Evolutionary conservation across 2,329 filamentous ascomycete species (phyloP), one percentile per base, ranked within the genome.

Genomic region (Scedosporium apiospermum): DNA sequence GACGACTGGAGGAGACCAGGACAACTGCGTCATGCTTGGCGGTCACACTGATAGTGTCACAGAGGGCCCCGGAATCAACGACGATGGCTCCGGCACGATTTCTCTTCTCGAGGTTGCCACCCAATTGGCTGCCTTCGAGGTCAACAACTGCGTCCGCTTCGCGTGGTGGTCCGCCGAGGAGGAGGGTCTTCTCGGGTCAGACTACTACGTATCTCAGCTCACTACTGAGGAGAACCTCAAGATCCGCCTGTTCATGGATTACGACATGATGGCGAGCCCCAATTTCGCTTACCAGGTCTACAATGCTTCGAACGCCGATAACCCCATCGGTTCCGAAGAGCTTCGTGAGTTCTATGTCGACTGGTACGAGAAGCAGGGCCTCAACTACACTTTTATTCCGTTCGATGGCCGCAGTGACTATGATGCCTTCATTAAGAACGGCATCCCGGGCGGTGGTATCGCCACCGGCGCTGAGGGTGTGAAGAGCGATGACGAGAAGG

Each of bases 361-460:
- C 58, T 91, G 83, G 80, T 92, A 88, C 75, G 73, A 79, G 64
- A 73, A 77, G 1, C 78, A 86, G 23, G 86, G 80, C 1, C 78
- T 86, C 63, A 86, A 86, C 73, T 87, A 86, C 71, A 88, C 85
- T 0, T 84, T 88, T 63, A 89, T 89, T 30, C 82, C 85, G 2
- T 93, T 95, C 67, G 88, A 91, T 68, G 90, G 90, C 6, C 86
- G 90, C 64, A 90, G 87, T 65, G 90, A 95, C 73, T 93, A 93
- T 68, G 88, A 87, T 60, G 87, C 85, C 1, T 93, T 93, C 76
- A 88, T 92, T 68, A 80, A 84, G 42, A 80, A 83, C 63, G 87
- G 87, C 3, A 91, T 93, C 51, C 88, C 90, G 0, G 84, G 84
- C 1, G 89, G 90, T 26, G 90, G 90, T 34, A 84, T 93, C 65